Evolutionary conservation across 176 grass and related monocot genomes (phyloP).

Genomic region (Cenchrus purpureus): DNA sequence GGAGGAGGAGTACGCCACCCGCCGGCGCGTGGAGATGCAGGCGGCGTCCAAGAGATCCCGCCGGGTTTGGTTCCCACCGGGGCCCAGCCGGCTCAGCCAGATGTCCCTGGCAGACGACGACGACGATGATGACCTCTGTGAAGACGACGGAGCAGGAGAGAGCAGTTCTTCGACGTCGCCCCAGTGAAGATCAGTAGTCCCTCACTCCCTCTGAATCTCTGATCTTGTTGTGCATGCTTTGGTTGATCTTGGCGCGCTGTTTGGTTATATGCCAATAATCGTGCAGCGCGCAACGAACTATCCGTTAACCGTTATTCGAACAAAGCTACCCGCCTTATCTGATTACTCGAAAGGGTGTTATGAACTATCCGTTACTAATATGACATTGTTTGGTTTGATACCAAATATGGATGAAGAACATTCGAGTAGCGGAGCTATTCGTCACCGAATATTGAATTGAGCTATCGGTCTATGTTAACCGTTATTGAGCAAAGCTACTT

Average conservation of each 20-base stretch:
- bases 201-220: background rate
- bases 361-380: background rate
- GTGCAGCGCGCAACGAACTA: background rate
- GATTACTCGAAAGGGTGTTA: background rate
- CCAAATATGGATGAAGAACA: background rate
- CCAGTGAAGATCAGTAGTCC: background rate
- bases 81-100: conserved; percentile 60
- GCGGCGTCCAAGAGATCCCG: conserved; percentile 17
- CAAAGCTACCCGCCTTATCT: background rate
- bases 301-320: background rate
- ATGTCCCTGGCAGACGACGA: conserved; percentile 47
- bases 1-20: conserved; percentile 46
- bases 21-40: conserved; percentile 48
- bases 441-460: background rate
- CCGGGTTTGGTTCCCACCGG: conserved; percentile 43
- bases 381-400: background rate
- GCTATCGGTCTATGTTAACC: background rate
- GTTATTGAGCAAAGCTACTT: background rate
- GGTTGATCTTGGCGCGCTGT: background rate
- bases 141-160: background rate
- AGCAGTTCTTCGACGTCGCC: background rate
- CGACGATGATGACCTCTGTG: background rate
- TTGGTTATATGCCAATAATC: background rate
- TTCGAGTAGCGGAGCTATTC: background rate
- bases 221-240: conserved; percentile 17